These are phyloP conservation scores for Saccharomyces pastorianus DNA, from an alignment of 1,139 yeast species.

Conservation along the genomic window DNA sequence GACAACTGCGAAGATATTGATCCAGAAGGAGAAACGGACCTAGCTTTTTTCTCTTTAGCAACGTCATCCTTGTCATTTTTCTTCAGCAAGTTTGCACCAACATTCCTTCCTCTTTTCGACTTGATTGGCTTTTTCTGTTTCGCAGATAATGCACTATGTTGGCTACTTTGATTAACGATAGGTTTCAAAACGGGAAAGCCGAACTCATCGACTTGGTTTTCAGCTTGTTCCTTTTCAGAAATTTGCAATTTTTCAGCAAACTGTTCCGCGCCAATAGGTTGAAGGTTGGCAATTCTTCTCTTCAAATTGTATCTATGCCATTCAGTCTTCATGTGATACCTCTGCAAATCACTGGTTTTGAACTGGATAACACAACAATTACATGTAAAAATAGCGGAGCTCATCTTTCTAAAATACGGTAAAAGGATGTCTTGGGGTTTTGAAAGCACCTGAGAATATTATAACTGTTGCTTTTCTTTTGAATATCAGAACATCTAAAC, in stretches of 20 bases:
- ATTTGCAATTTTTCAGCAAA: constrained; percentile 65
- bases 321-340: constrained; percentile 88
- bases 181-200: constrained; percentile 44
- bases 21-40: constrained; percentile 41
- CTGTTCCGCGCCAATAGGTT: constrained; percentile 69
- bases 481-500: not conserved
- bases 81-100: not conserved
- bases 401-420: constrained; percentile 2
- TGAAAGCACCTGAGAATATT: too few relatives aligned
- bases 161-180: constrained; percentile 12
- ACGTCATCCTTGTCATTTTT: not conserved
- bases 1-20: constrained; percentile 54
- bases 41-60: not conserved
- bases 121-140: not conserved
- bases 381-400: constrained; percentile 48
- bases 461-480: not conserved
- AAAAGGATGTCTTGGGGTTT: not conserved
- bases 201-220: constrained; percentile 52
- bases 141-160: not conserved
- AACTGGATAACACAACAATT: constrained; percentile 76
- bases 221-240: constrained; percentile 35
- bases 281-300: constrained; percentile 78
- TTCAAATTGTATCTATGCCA: constrained; percentile 93
- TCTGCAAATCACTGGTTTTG: constrained; percentile 68
- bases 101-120: not conserved